A percentile compares a stretch with the other conserved stretches of the same genome.
Evolutionary conservation across 805 yeast species (phyloP).

Genomic region (Cyberlindnera euphorbiae): DNA sequence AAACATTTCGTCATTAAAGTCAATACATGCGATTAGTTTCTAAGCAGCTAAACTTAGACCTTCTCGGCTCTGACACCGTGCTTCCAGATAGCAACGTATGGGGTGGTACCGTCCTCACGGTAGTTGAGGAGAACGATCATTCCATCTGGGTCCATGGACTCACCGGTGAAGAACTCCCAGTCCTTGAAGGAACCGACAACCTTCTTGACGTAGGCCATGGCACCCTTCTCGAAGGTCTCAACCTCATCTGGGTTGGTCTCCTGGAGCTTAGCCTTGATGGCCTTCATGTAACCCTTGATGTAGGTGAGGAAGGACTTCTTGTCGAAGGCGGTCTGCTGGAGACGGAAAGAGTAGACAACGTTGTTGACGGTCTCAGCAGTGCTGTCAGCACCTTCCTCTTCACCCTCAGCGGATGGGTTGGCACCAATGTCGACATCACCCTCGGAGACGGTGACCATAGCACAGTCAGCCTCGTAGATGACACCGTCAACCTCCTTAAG

Average conservation of each 20-base stretch:
- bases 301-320: conserved; percentile 95
- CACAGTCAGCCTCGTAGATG: conserved; percentile 95
- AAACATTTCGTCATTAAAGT: too few species aligned
- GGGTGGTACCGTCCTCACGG: conserved; percentile 99
- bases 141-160: conserved; percentile 99
- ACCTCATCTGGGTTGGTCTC: conserved; percentile 87
- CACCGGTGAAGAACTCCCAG: conserved; percentile 99
- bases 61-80: conserved; percentile 91
- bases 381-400: conserved; percentile 70
- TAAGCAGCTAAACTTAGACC: conserved; percentile 50
- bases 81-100: conserved; percentile 97
- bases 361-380: conserved; percentile 92
- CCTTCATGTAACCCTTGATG: conserved; percentile 99
- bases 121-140: conserved; percentile 97
- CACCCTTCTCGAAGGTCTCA: conserved; percentile 94
- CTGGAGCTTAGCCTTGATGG: conserved; percentile 83
- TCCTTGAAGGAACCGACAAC: conserved; percentile 92
- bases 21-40: too few species aligned
- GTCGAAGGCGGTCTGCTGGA: conserved; percentile 93
- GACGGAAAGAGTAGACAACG: conserved; percentile 97
- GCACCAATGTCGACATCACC: conserved; percentile 98
- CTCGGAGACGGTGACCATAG: conserved; percentile 83
- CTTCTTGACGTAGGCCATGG: conserved; percentile 93
- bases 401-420: conserved; percentile 98
- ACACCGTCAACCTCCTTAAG: conserved; percentile 80